These are phyloP conservation scores for Micractinium sp. DNA, from an alignment of 139 green algal genomes.

Conservation along the genomic window DNA sequence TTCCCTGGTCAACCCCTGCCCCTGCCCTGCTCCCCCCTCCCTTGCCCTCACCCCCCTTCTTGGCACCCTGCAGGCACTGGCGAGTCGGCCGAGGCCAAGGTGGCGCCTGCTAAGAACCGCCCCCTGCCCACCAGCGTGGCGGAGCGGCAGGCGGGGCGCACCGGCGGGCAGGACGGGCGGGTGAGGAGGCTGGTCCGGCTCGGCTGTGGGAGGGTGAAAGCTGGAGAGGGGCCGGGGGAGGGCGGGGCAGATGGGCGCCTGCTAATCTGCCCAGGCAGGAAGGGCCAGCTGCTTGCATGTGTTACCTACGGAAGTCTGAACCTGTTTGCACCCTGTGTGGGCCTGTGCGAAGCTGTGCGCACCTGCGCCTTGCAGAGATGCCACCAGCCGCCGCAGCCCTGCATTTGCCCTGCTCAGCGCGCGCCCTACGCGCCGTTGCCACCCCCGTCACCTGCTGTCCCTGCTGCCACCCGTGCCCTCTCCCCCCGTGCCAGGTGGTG, in stretches of 20 bases:
- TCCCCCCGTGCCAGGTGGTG: conserved; percentile 2
- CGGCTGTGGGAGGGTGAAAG: background rate
- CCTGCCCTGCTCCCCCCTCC: background rate
- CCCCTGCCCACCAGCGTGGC: background rate
- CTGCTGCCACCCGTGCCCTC: too few relatives aligned
- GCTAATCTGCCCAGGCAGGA: background rate
- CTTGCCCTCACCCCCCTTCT: too few relatives aligned
- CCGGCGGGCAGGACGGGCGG: conserved; percentile 1
- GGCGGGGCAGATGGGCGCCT: background rate
- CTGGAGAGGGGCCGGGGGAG: background rate
- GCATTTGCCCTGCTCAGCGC: too few relatives aligned
- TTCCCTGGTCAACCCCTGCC: too few relatives aligned
- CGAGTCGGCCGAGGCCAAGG: background rate
- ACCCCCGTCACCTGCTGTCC: background rate
- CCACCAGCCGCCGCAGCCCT: too few relatives aligned
- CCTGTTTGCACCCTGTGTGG: too few relatives aligned
- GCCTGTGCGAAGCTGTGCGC: too few relatives aligned
- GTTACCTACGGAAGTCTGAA: too few relatives aligned
- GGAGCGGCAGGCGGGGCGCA: conserved; percentile 24
- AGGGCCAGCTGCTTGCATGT: background rate
- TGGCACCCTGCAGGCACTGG: background rate
- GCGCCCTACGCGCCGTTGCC: too few relatives aligned
- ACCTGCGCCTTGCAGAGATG: too few relatives aligned
- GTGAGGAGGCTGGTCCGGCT: background rate
- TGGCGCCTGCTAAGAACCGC: background rate